Percentiles rank a stretch among this genome's conserved stretches.
These are phyloP conservation scores for Carpinus viminea DNA, from an alignment of 306 rosid genomes.

Conservation along the genomic window DNA sequence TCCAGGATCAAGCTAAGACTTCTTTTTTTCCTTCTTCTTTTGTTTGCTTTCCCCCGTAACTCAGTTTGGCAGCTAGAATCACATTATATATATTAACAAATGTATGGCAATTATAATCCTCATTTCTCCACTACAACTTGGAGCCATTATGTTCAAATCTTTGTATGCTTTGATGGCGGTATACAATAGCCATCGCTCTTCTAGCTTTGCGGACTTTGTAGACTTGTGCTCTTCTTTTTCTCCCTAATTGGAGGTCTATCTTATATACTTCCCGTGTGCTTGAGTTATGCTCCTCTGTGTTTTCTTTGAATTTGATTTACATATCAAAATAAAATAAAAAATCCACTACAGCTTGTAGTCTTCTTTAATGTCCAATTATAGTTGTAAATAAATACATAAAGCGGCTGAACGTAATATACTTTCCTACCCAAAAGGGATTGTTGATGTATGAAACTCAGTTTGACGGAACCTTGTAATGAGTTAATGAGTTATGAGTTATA, in stretches of 20 bases:
- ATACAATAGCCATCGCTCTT: too few species aligned
- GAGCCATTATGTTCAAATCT: neutral
- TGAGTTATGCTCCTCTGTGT: too few species aligned
- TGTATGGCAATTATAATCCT: neutral
- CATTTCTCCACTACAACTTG: neutral
- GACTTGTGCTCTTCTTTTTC: too few species aligned
- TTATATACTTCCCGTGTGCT: too few species aligned
- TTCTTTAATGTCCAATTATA: neutral
- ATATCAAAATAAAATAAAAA: too few species aligned
- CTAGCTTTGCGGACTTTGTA: too few species aligned
- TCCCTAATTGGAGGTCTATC: too few species aligned
- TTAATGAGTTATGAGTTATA: neutral
- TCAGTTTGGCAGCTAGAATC: neutral
- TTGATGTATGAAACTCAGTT: neutral
- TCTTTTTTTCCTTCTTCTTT: neutral
- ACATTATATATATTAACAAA: neutral
- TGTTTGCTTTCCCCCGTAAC: neutral
- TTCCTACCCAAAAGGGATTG: neutral
- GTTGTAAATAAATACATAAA: neutral
- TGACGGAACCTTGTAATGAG: neutral
- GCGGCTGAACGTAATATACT: neutral
- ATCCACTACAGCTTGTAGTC: neutral
- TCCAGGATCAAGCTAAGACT: neutral
- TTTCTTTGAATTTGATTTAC: too few species aligned
- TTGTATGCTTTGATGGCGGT: too few species aligned